Percentiles rank a stretch among this genome's conserved stretches.
Conservation (phyloP, 2,329 filamentous ascomycete species). For the Botrytis elliptica region DNA sequence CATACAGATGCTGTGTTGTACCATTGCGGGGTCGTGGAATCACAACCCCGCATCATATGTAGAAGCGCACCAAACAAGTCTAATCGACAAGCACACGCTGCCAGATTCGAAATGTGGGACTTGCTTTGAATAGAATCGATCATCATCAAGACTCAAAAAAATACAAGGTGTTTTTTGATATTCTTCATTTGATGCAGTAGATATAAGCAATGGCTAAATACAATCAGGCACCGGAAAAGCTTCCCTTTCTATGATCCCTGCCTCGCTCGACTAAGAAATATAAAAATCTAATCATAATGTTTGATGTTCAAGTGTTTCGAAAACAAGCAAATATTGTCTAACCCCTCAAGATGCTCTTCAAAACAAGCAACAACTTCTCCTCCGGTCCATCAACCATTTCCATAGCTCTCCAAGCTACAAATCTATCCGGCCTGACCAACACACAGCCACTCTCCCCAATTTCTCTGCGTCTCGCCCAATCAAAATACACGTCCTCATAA, state of each 20-base stretch:
- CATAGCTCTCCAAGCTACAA: conserved; percentile 25
- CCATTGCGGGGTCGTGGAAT: conserved; percentile 4
- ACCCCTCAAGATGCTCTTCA: not conserved
- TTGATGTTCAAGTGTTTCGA: not conserved
- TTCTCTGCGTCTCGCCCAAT: conserved; percentile 21
- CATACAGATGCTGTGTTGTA: not conserved
- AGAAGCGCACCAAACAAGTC: conserved; percentile 18
- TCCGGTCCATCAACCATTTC: conserved; percentile 6
- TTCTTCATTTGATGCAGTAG: not conserved
- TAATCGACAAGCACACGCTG: not conserved
- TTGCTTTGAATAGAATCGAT: not conserved
- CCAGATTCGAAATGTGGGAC: not conserved
- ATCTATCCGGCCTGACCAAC: conserved; percentile 27
- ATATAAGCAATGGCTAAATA: not conserved
- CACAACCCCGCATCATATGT: not conserved
- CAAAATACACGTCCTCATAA: conserved; percentile 20
- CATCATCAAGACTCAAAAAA: not conserved
- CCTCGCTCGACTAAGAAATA: no score
- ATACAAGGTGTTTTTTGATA: not conserved
- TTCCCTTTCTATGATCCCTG: not conserved
- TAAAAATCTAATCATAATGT: no score
- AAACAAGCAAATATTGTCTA: not conserved
- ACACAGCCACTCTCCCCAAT: conserved; percentile 24
- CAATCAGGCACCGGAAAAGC: not conserved
- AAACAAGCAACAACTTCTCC: conserved; percentile 1